phyloP scores from a whole-genome alignment of 441 rosid species.

The Theobroma grandiflorum region DNA sequence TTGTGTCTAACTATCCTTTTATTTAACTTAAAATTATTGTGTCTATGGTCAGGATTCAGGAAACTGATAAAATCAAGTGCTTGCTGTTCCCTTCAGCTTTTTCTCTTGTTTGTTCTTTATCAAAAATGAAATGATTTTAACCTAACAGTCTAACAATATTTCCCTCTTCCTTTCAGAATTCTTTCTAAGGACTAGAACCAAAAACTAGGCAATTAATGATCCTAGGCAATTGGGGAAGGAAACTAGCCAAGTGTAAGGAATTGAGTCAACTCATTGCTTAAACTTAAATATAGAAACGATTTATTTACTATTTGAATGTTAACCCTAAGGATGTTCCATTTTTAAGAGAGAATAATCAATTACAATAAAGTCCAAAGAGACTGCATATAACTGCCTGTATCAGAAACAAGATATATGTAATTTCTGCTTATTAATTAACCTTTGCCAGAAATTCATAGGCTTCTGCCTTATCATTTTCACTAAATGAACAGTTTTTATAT shows the following conservation, averaged over 20 bases:
- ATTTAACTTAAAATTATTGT: neutral
- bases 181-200: neutral
- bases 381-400: too few species aligned
- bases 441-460: neutral
- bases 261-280: neutral
- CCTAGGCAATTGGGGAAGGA: neutral
- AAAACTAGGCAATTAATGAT: neutral
- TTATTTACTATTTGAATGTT: neutral
- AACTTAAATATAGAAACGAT: neutral
- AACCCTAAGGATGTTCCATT: neutral
- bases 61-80: neutral
- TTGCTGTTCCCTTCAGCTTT: constrained; percentile 16
- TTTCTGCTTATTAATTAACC: neutral
- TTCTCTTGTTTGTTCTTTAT: neutral
- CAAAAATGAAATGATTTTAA: neutral
- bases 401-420: too few species aligned
- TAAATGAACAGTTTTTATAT: neutral
- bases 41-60: neutral
- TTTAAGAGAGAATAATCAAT: neutral
- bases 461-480: neutral
- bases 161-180: neutral
- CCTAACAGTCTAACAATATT: constrained; percentile 12
- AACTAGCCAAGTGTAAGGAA: neutral
- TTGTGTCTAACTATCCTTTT: too few species aligned
- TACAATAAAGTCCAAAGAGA: neutral